Base-by-base conservation (phyloP, 352 stramenopile species). In the Plasmopara muralis region DNA sequence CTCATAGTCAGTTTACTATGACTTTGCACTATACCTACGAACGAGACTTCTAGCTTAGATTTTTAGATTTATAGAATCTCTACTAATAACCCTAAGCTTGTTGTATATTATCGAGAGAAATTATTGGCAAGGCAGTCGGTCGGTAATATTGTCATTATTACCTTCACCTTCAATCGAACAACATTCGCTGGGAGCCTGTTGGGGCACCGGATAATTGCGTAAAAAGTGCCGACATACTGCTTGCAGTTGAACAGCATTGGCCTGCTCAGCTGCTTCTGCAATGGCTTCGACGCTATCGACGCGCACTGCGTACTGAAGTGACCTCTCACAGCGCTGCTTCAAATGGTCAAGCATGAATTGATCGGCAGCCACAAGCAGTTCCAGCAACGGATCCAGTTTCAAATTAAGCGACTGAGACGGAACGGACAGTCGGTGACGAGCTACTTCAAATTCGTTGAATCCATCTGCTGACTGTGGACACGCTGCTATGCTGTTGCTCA, bases 331-430 rank as follows among this genome's bases (percentile, higher is more conserved):
- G 30, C 96, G 76, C 72, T 98, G 90, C 59, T 98, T 98, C 13
- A 98, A 66, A 65, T 98, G 86, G 62, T 98, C 93, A 18, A 98
- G 72, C 75, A 98, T 98, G 71, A 97, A 98, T 68, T 97, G 85
- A 64, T 98, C 93, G 5, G 92, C 85, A 13, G 96, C 72, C 40
- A 97, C 83, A 9, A 98, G 66, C 9, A 98, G 71, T 38, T 97
- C 86, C 49, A 97, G 63, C 16, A 85, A 66, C 31, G 76, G 64
- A 42, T 88, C 75, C 28, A 97, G 53, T 6, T 47, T 55, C 4
- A 61, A 37, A 49, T 63, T 51, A 7, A 59, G 29, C 43, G 43
- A 35, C 20, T 68, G 43, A 20, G 39, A n/a, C 9, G 48, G 47
- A 38, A 53, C 45, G 5, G 38, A 39, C 46, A 60, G 49, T 42